Base-by-base conservation (phyloP, 306 rosid genomes). In the Cucurbita maxima region DNA sequence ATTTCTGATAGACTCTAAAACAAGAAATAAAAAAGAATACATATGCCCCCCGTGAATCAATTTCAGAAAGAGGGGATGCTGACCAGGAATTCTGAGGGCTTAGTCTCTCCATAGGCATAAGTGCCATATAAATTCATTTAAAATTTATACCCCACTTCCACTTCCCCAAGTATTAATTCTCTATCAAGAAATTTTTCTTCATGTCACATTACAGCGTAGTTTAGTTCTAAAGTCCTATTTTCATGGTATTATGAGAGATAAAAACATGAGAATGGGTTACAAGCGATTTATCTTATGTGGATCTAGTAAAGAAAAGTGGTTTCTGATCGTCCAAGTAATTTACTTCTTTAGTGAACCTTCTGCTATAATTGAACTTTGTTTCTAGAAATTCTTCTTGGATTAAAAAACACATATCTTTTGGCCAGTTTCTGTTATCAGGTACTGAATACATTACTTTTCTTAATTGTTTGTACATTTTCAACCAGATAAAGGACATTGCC, bases 401-500 rank as follows among this genome's bases (percentile, higher is more conserved):
- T 53, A 7, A 4, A 47, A 3, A 25, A 68, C 25, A 9, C 57
- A 48, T 19, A 54, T 19, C 51, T 36, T 54, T 67, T 22, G 54
- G 45, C 25, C 47, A 19, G 44, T 52, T 18, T 22, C 58, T 54
- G 22, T 22, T 54, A 22, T 75, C 10, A 34, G 22, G 14, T 36
- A 30, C 34, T 9, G 7, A 43, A 6, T 52, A 59, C 43, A 45
- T 48, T 14, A 15, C 43, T 7, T 70, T n/a, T 54, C 19, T 52
- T 55, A 76, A 55, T 54, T 45, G 15, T 64, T 58, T 55, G 61
- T 54, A 48, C 69, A 9, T 34, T 58, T 68, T 64, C 72, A 75
- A 76, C 67, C 87, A 92, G 98, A 83, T 92, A 72, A 68, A 18
- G 57, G 76, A 47, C 38, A 80, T 78, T 76, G 58, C 83, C 36